These are phyloP conservation scores for Rubus parviflorus DNA, from an alignment of 306 rosid genomes.

Conservation along the genomic window DNA sequence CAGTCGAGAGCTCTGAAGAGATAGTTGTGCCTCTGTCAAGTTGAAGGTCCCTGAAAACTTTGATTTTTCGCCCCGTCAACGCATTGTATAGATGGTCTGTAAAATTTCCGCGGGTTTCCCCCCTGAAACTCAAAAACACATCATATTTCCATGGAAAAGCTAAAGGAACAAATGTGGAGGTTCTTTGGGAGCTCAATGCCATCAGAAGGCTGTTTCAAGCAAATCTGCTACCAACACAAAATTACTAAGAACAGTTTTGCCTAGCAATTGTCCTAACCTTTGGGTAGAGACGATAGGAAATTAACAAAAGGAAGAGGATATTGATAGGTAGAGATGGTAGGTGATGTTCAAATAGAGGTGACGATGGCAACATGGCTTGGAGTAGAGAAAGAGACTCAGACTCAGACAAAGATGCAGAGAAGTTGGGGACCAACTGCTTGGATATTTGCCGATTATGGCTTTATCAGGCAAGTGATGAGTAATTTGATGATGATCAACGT, in stretches of 20 bases:
- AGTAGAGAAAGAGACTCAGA: background rate
- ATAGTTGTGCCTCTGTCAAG: background rate
- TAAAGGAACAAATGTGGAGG: background rate
- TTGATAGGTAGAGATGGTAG: background rate
- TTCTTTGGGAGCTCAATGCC: background rate
- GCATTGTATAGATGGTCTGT: background rate
- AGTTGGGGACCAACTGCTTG: background rate
- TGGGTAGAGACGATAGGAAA: background rate
- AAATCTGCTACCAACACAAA: background rate
- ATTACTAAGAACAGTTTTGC: background rate
- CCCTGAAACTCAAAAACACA: slow-evolving; percentile 14
- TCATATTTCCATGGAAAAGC: background rate
- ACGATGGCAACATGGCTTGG: background rate
- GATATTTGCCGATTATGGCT: background rate
- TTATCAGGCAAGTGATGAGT: background rate
- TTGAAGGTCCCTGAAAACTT: background rate
- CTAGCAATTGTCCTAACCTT: background rate
- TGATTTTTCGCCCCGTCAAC: background rate
- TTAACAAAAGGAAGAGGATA: background rate
- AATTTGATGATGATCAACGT: background rate
- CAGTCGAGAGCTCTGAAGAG: background rate
- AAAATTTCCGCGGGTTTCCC: slow-evolving; percentile 4
- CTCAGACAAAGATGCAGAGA: background rate
- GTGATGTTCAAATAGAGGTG: background rate
- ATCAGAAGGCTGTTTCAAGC: background rate